Evolutionary conservation across 2,329 filamentous ascomycete genomes (phyloP), one percentile per base, ranked within the genome.

Genomic region (Diaporthe citri): DNA sequence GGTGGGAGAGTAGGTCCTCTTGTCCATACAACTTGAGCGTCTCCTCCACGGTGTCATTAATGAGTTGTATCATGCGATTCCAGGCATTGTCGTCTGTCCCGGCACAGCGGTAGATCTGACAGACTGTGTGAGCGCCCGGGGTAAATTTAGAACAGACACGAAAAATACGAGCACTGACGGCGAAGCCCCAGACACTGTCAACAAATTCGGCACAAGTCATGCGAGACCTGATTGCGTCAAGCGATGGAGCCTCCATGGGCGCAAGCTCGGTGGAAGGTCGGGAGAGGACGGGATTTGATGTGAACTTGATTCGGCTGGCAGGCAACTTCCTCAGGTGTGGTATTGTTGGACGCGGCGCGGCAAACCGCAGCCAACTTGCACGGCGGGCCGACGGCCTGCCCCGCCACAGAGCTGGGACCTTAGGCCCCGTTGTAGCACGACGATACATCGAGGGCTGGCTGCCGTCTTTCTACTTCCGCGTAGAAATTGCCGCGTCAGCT

Each of bases 111-210:
- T 36, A 57, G 17, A 57, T 13, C 55, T 57, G 6, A 12, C 2
- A 36, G 0, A n/a, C 9, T 17, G 25, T 3, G 13, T 55, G 25
- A 55, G 51, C 22, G n/a, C 12, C 31, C 25, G 4, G 1, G 4
- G 15, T 3, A 12, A 36, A 12, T 31, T 4, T 9, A 17, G 1
- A 31, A 3, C 12, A 36, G 22, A 36, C 55, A 22, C 28, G 2
- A 57, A 36, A 36, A 34, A 3, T 22, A 13, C n/a, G 20, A 8
- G 4, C 17, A 57, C 55, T 57, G 31, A 57, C 55, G 4, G 13
- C 56, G 4, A 59, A 59, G 20, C 31, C 56, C 56, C 56, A 59
- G 56, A 59, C 56, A 39, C 56, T 59, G 34, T 59, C 34, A 13
- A n/a, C 22, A 9, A 59, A 59, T 13, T 59, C 56, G 8, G 31